Evolutionary conservation across 768 basidiomycete species (phyloP).

Genomic region (Auricularia heimuer): DNA sequence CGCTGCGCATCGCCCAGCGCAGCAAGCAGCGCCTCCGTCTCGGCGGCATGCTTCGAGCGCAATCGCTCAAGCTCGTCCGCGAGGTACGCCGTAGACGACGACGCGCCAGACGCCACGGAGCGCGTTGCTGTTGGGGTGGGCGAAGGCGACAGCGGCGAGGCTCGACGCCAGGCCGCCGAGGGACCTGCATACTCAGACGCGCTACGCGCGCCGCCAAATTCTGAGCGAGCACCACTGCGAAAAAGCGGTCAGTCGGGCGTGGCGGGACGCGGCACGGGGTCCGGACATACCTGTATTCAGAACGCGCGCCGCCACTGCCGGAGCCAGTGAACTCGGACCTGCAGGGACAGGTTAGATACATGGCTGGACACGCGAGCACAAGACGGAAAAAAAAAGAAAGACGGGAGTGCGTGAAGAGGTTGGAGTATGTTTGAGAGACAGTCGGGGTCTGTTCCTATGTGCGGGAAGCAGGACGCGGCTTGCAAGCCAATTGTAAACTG

Average conservation of each 20-base stretch:
- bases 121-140: not conserved
- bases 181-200: not conserved
- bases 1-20: not conserved
- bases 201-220: not conserved
- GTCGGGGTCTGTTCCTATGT: too few relatives aligned
- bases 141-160: not conserved
- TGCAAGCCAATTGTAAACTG: too few relatives aligned
- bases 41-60: not conserved
- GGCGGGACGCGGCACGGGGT: too few relatives aligned
- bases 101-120: not conserved
- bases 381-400: too few relatives aligned
- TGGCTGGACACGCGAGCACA: too few relatives aligned
- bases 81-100: not conserved
- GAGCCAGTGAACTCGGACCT: not conserved
- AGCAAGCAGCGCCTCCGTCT: not conserved
- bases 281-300: not conserved
- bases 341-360: not conserved
- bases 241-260: too few relatives aligned
- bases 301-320: not conserved
- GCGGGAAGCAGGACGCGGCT: too few relatives aligned
- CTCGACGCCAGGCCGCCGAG: not conserved
- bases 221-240: not conserved
- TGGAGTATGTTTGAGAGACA: too few relatives aligned
- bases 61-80: not conserved
- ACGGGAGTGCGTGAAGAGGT: too few relatives aligned